These are phyloP conservation scores for Saccharomycodes ludwigii DNA, from an alignment of 805 yeast genomes.

Conservation along the genomic window DNA sequence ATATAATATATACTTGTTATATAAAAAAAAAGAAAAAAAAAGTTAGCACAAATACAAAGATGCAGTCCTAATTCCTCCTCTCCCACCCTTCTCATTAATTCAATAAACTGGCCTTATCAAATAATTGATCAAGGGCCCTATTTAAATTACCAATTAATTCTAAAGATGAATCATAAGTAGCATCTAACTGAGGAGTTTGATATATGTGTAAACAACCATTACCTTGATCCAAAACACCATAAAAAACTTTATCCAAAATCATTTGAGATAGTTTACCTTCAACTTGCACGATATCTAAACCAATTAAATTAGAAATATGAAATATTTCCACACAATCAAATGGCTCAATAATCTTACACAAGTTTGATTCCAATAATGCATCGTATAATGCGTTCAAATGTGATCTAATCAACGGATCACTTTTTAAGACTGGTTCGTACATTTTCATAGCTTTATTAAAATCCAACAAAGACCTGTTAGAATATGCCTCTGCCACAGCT, in stretches of 20 bases:
- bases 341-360: constrained; percentile 90
- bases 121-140: constrained; percentile 76
- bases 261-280: constrained; percentile 93
- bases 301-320: constrained; percentile 79
- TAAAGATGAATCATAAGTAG: constrained; percentile 76
- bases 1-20: background rate
- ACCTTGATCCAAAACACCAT: constrained; percentile 95
- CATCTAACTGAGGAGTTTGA: constrained; percentile 80
- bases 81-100: constrained; percentile 29
- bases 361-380: constrained; percentile 81
- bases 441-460: constrained; percentile 72
- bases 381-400: constrained; percentile 92
- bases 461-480: constrained; percentile 80
- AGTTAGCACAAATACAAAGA: background rate
- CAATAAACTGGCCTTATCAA: constrained; percentile 83
- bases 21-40: too few relatives aligned
- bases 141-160: constrained; percentile 82
- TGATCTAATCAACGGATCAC: constrained; percentile 79
- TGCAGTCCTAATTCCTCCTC: background rate
- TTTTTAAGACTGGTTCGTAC: constrained; percentile 63
- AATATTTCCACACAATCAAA: constrained; percentile 90
- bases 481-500: constrained; percentile 80
- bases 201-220: constrained; percentile 93
- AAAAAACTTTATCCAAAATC: constrained; percentile 91
- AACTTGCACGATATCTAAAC: constrained; percentile 74